A percentile compares a stretch with the other conserved stretches of the same genome.
Conservation (phyloP, 192 early-diverging fungal species). For the Thamnidium elegans region DNA sequence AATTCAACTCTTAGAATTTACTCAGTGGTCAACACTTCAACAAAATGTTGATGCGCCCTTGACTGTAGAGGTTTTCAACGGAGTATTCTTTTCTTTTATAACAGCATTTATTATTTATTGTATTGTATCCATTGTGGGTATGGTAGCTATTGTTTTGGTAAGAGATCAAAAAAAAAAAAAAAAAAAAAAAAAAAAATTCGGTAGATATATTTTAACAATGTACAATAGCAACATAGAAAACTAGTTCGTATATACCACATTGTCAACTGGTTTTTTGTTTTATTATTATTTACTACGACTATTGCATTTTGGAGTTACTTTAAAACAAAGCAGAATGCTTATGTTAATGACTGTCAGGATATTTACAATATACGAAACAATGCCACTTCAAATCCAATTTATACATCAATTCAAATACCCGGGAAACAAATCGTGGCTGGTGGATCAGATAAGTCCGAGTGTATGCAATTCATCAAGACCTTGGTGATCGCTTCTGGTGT, state of each 20-base stretch:
- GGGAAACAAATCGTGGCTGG: constrained; percentile 13
- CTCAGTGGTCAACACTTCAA: constrained; percentile 3
- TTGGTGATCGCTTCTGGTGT: constrained; percentile 27
- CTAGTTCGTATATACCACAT: constrained; percentile 24
- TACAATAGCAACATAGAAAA: constrained; percentile 5
- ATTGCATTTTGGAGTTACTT: constrained; percentile 24
- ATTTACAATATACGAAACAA: constrained; percentile 5
- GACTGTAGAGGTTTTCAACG: constrained; percentile 11
- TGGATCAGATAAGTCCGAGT: constrained; percentile 16
- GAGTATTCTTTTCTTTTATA: constrained; percentile 14
- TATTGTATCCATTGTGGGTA: constrained; percentile 1
- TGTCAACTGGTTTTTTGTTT: constrained; percentile 24
- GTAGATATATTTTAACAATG: too few relatives aligned
- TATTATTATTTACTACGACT: constrained; percentile 13
- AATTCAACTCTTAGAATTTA: constrained; percentile 2
- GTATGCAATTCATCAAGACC: constrained; percentile 8
- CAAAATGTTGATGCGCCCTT: constrained; percentile 11
- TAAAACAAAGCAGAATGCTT: constrained; percentile 19
- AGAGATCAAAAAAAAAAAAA: not conserved
- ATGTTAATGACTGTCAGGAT: constrained; percentile 25
- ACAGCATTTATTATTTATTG: constrained; percentile 10
- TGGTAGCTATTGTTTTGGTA: constrained; percentile 17
- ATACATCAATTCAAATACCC: constrained; percentile 5
- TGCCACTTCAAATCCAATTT: not conserved
- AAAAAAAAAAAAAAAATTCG: not conserved